Conservation (phyloP, 768 basidiomycete species). For the Hygrophoropsis aurantiaca region DNA sequence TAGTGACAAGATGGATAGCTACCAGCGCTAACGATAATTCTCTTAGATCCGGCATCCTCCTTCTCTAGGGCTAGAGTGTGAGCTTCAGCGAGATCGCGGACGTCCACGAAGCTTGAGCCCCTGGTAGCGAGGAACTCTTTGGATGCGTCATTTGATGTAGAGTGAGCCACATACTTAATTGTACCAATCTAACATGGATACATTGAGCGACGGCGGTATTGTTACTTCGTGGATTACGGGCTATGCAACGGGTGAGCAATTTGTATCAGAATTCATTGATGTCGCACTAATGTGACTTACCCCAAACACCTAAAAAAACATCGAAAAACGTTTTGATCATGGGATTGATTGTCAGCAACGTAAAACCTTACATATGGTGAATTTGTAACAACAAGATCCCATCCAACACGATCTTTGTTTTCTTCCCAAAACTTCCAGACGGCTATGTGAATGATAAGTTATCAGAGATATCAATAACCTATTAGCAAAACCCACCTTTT, state of each 20-base stretch:
- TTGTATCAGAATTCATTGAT: neutral
- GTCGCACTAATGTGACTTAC: slow-evolving; percentile 10
- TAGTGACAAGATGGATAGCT: neutral
- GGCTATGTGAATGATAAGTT: slow-evolving; percentile 16
- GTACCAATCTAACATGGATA: slow-evolving; percentile 37
- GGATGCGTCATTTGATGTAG: slow-evolving; percentile 15
- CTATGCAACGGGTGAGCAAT: slow-evolving; percentile 16
- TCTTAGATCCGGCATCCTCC: slow-evolving; percentile 52
- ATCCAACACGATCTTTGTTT: slow-evolving; percentile 30
- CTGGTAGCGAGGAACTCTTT: slow-evolving; percentile 22
- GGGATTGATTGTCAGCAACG: neutral
- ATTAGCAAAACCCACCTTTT: slow-evolving; percentile 34
- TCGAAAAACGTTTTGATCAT: neutral
- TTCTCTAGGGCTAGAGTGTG: slow-evolving; percentile 54
- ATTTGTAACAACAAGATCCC: slow-evolving; percentile 39
- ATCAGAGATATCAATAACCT: neutral
- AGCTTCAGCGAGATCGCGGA: slow-evolving; percentile 54
- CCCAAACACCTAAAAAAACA: slow-evolving; percentile 24
- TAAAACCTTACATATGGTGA: slow-evolving; percentile 35
- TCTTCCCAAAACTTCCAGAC: slow-evolving; percentile 41
- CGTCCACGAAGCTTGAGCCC: slow-evolving; percentile 44
- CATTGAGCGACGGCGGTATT: slow-evolving; percentile 35
- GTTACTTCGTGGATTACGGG: slow-evolving; percentile 44
- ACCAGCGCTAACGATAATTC: slow-evolving; percentile 51
- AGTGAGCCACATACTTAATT: slow-evolving; percentile 28